Evolutionary conservation across 805 yeast genomes (phyloP), one percentile per base, ranked within the genome.

Genomic region (Starmerella sirachaensis): DNA sequence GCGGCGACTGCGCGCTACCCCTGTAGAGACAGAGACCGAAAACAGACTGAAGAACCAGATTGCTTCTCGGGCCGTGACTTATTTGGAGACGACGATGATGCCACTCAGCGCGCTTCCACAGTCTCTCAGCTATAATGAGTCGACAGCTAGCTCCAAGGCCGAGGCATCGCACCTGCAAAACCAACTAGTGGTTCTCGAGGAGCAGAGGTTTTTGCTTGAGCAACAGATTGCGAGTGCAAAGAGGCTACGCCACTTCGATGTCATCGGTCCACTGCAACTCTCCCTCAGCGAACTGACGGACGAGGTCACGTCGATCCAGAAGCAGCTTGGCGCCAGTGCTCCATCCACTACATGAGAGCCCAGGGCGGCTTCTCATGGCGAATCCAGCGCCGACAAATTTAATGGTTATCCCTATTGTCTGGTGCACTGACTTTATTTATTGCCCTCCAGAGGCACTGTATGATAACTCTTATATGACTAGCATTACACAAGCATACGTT

Each of bases 131-230:
- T 41, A 39, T 21, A 29, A 35, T 18, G 37, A 43, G 33, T 11
- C 37, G 16, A 18, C 16, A 18, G 5, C 6, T n/a, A 24, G 18
- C 7, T 35, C 31, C 33, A 60, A 50, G 51, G 53, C 29, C 37
- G 46, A 37, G 24, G 47, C 43, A 1, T 24, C 27, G 14, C 16
- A 29, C 25, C 41, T 47, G 16, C 52, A 50, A 36, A 46, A 84
- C 47, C 77, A 78, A 46, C 59, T 86, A 41, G 80, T 86, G 78
- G 95, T 88, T 9, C 59, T 84, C 52, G 78, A 78, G 43, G 97
- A 86, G 54, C 97, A 86, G 51, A 66, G 68, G 48, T 86, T 71
- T 48, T 58, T 88, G 43, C 75, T 88, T 3, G 71, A 73, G 41
- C 66, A 72, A 12, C 71, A 78, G 70, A 68, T 81, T 19, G 64